Evolutionary conservation across 2,329 filamentous ascomycete species (phyloP).

Genomic region (Talaromyces rugulosus): DNA sequence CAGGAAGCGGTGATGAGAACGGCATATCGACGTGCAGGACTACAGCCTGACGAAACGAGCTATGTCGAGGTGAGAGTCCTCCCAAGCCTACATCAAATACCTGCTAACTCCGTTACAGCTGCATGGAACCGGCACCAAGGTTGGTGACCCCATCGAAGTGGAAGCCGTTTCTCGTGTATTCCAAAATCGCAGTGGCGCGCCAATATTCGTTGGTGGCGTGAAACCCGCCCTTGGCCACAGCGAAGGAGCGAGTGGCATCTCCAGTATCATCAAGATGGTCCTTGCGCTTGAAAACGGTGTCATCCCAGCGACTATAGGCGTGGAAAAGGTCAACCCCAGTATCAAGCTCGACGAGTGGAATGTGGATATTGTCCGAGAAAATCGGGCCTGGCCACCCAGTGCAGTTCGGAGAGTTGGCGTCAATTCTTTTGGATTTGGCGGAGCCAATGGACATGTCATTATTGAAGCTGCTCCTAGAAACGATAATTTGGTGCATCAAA

Average conservation of each 20-base stretch:
- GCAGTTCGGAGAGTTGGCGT: neutral
- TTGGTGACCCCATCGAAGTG: constrained; percentile 19
- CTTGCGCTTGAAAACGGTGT: constrained; percentile 41
- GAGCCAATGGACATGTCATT: constrained; percentile 35
- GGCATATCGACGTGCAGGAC: neutral
- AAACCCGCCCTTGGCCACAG: constrained; percentile 19
- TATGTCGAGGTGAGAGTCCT: neutral
- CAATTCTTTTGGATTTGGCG: constrained; percentile 2
- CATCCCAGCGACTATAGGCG: constrained; percentile 21
- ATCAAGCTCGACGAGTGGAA: constrained; percentile 33
- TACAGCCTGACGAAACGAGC: neutral
- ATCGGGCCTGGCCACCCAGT: neutral
- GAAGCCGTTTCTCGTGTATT: constrained; percentile 11
- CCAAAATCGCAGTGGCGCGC: neutral
- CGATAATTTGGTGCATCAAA: no score
- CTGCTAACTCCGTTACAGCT: constrained; percentile 7
- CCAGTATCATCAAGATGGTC: constrained; percentile 37
- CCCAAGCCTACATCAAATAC: no score
- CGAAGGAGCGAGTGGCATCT: constrained; percentile 35
- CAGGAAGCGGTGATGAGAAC: constrained; percentile 18
- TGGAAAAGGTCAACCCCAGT: constrained; percentile 33
- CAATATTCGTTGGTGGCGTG: constrained; percentile 17
- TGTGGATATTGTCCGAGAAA: constrained; percentile 13
- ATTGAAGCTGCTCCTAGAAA: constrained; percentile 37
- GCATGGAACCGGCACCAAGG: constrained; percentile 22